Conservation (phyloP, 2,329 filamentous ascomycete species). For the Aureobasidium sp. region DNA sequence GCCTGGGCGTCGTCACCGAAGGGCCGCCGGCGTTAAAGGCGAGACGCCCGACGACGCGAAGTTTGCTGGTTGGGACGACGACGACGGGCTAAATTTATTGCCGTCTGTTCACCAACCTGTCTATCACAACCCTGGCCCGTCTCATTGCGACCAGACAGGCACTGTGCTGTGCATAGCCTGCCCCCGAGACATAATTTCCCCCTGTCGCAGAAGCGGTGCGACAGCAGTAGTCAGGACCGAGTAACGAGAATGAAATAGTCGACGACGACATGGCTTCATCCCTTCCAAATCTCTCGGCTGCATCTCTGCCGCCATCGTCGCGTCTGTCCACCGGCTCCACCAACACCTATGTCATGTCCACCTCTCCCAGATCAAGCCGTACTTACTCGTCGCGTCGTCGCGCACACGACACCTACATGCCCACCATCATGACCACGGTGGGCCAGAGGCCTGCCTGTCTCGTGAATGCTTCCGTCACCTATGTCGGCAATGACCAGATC, state of each 20-base stretch:
- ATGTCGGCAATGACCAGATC: constrained; percentile 93
- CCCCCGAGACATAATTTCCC: neutral
- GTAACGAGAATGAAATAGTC: neutral
- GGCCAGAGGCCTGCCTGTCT: constrained; percentile 74
- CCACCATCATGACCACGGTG: constrained; percentile 59
- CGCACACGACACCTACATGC: constrained; percentile 67
- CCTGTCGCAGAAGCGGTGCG: neutral
- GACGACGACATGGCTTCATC: constrained; percentile 16
- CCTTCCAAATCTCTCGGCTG: constrained; percentile 3
- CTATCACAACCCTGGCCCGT: neutral
- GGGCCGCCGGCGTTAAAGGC: neutral
- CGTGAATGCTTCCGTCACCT: constrained; percentile 98
- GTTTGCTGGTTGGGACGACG: constrained; percentile 4
- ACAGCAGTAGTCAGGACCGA: neutral
- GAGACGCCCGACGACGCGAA: neutral
- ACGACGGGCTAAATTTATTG: constrained; percentile 1
- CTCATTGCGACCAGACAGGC: neutral
- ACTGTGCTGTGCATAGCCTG: neutral
- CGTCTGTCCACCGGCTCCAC: constrained; percentile 31
- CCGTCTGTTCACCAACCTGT: neutral
- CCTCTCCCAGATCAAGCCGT: constrained; percentile 63
- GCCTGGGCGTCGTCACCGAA: neutral
- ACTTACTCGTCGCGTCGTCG: constrained; percentile 31
- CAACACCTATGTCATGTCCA: constrained; percentile 86
- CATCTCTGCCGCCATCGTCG: constrained; percentile 9